Conservation (phyloP, 208 protist species). For the Leishmania gerbilli region DNA sequence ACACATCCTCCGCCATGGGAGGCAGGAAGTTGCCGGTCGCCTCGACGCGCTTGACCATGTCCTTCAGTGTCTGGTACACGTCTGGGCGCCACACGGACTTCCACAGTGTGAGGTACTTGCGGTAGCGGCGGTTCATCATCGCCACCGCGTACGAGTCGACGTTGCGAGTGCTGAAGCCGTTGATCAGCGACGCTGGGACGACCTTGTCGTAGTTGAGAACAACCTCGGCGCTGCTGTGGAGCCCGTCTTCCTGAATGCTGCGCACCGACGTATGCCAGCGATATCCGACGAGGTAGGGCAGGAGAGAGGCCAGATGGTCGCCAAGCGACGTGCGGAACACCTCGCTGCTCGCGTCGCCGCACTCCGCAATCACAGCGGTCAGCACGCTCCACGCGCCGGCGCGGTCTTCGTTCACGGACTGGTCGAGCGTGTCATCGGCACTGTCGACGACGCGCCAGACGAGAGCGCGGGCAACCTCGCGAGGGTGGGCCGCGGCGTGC, state of each 20-base stretch:
- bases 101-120: slow-evolving; percentile 53
- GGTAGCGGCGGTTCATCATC: slow-evolving; percentile 41
- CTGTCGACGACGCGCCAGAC: slow-evolving; percentile 86
- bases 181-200: slow-evolving; percentile 57
- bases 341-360: slow-evolving; percentile 48
- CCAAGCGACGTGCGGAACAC: slow-evolving; percentile 61
- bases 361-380: slow-evolving; percentile 64
- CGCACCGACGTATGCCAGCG: slow-evolving; percentile 64
- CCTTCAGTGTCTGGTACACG: slow-evolving; percentile 64
- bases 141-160: slow-evolving; percentile 31
- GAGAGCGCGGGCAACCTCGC: slow-evolving; percentile 75
- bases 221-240: slow-evolving; percentile 17
- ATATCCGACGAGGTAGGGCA: slow-evolving; percentile 73
- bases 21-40: slow-evolving; percentile 56
- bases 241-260: slow-evolving; percentile 25
- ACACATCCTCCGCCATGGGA: slow-evolving; percentile 33
- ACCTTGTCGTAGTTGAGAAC: slow-evolving; percentile 44
- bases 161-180: slow-evolving; percentile 28
- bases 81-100: slow-evolving; percentile 67
- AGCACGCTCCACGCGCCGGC: slow-evolving; percentile 77
- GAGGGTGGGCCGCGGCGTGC: slow-evolving; percentile 59
- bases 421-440: slow-evolving; percentile 44
- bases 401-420: slow-evolving; percentile 48
- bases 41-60: slow-evolving; percentile 47
- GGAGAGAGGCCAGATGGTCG: slow-evolving; percentile 65